phyloP scores from a whole-genome alignment of 2,329 filamentous ascomycete species.

The Neofusicoccum laricinum region DNA sequence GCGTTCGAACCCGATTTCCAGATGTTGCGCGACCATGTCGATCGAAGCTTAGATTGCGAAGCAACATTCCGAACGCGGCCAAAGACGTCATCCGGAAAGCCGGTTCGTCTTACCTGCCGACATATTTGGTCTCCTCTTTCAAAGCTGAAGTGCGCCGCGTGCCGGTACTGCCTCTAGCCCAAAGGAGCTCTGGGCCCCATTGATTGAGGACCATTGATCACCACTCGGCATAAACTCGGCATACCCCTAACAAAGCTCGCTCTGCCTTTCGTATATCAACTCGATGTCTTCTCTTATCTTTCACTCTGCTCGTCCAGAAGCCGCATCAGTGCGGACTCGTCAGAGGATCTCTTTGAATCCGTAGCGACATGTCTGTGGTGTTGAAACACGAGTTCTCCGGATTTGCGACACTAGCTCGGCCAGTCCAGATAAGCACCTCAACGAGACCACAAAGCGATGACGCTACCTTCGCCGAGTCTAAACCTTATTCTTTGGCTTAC shows the following conservation, averaged over 20 bases:
- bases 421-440: background rate
- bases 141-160: too few species aligned
- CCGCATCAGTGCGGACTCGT: too few species aligned
- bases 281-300: background rate
- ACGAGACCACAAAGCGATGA: too few species aligned
- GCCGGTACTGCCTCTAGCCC: too few species aligned
- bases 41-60: background rate
- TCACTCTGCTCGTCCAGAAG: background rate
- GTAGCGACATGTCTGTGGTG: background rate
- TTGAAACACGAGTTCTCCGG: background rate
- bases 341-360: background rate
- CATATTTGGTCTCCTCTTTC: background rate
- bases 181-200: background rate
- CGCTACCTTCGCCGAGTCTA: too few species aligned
- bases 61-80: background rate
- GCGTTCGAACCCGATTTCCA: background rate
- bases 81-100: background rate
- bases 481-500: too few species aligned
- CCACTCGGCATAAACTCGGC: background rate
- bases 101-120: background rate
- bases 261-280: too few species aligned
- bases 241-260: background rate
- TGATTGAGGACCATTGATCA: background rate
- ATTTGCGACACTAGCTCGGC: background rate
- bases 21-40: background rate